These are phyloP conservation scores for Claviceps digitariae DNA, from an alignment of 2,329 filamentous ascomycete species.

Conservation along the genomic window DNA sequence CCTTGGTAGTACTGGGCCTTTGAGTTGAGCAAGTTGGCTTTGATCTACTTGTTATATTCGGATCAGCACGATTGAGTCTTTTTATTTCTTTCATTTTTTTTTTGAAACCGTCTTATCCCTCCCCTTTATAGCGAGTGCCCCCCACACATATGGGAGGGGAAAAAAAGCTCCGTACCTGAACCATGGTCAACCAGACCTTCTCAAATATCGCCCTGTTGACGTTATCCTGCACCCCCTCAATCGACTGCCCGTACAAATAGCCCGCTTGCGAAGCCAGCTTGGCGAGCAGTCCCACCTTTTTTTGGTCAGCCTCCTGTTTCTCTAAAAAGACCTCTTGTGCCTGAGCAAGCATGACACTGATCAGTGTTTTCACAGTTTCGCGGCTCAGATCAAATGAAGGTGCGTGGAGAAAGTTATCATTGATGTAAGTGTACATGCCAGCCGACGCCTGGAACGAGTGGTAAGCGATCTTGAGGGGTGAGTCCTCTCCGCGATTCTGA, in stretches of 20 bases:
- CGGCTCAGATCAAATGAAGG: conserved; percentile 91
- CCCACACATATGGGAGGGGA: too few relatives aligned
- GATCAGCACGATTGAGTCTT: not conserved
- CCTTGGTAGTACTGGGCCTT: conserved; percentile 91
- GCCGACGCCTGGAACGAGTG: conserved; percentile 97
- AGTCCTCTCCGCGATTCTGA: conserved; percentile 84
- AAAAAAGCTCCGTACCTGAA: conserved; percentile 43
- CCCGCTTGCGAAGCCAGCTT: conserved; percentile 87
- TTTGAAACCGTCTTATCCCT: too few relatives aligned
- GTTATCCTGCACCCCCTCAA: conserved; percentile 86
- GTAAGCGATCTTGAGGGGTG: conserved; percentile 89
- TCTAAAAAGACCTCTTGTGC: conserved; percentile 96
- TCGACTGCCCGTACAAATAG: conserved; percentile 74
- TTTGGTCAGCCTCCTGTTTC: conserved; percentile 84
- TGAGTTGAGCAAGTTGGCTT: conserved; percentile 70
- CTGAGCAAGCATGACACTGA: conserved; percentile 85
- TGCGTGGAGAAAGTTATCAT: conserved; percentile 96
- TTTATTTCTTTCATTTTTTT: not conserved
- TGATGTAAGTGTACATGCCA: conserved; percentile 99
- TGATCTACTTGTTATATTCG: conserved; percentile 35
- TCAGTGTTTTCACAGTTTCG: conserved; percentile 90
- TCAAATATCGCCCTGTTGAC: conserved; percentile 86
- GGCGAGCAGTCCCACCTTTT: conserved; percentile 82
- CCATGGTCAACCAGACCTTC: conserved; percentile 77
- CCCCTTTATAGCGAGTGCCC: too few relatives aligned